Evolutionary conservation across 2,329 filamentous ascomycete species (phyloP).

Genomic region (Tolypocladium paradoxum): DNA sequence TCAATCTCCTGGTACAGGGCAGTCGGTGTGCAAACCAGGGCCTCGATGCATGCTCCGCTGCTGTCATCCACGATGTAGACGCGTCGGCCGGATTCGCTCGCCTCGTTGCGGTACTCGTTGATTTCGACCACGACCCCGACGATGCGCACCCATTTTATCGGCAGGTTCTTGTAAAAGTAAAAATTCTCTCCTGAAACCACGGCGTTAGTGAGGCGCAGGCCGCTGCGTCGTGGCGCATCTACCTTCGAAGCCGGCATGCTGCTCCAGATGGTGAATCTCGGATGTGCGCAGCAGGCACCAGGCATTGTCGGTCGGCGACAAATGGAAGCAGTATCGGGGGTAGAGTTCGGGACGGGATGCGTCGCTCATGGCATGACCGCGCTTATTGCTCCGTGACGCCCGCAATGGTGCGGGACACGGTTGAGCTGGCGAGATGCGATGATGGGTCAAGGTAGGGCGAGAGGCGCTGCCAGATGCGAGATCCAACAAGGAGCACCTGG

Average conservation of each 20-base stretch:
- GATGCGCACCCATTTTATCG: slow-evolving; percentile 64
- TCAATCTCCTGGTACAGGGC: slow-evolving; percentile 24
- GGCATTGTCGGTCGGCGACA: slow-evolving; percentile 47
- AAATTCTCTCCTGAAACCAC: slow-evolving; percentile 34
- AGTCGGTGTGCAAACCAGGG: slow-evolving; percentile 9
- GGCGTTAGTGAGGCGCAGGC: neutral
- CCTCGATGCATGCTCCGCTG: slow-evolving; percentile 48
- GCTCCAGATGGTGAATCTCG: slow-evolving; percentile 38
- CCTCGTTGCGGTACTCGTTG: slow-evolving; percentile 30
- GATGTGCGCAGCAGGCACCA: slow-evolving; percentile 46
- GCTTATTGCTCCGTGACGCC: slow-evolving; percentile 3
- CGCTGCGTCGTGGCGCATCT: slow-evolving; percentile 4
- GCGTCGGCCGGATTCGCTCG: slow-evolving; percentile 20
- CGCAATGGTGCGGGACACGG: neutral
- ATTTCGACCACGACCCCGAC: slow-evolving; percentile 59
- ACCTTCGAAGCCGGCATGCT: slow-evolving; percentile 44
- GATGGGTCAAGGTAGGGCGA: neutral
- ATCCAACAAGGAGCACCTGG: neutral
- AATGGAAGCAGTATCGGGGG: slow-evolving; percentile 51
- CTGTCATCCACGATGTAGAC: slow-evolving; percentile 55
- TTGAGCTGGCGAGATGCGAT: neutral
- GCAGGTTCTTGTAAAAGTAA: slow-evolving; percentile 62
- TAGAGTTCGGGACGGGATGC: slow-evolving; percentile 31
- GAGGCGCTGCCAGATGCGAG: neutral
- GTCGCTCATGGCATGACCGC: slow-evolving; percentile 40